Evolutionary conservation across 441 rosid genomes (phyloP).

Genomic region (Arabidopsis lyrata): DNA sequence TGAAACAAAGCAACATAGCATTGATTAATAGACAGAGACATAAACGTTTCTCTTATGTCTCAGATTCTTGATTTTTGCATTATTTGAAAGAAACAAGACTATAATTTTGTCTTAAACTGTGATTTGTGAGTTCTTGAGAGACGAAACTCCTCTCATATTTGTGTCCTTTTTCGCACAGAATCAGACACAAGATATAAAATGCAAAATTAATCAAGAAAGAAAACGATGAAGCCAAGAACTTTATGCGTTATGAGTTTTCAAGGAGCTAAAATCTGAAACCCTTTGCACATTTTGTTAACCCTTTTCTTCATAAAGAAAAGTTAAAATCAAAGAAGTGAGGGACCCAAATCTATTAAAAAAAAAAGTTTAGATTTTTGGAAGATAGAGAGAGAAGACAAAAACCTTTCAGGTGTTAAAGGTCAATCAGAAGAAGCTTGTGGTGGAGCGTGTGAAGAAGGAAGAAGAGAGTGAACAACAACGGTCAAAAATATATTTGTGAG

Average conservation of each 20-base stretch:
- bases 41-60: conserved; percentile 5
- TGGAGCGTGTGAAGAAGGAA: conserved; percentile 18
- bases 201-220: conserved; percentile 23
- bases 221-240: not conserved
- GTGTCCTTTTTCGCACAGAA: conserved; percentile 12
- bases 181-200: not conserved
- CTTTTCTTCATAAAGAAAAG: not conserved
- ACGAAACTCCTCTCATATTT: conserved; percentile 9
- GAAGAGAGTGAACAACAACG: conserved; percentile 37
- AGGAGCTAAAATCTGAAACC: not conserved
- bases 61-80: not conserved
- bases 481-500: conserved; percentile 34
- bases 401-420: conserved; percentile 36
- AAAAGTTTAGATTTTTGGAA: conserved; percentile 6
- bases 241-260: conserved; percentile 8
- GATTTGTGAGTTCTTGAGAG: conserved; percentile 4
- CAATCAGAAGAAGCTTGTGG: conserved; percentile 27
- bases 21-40: conserved; percentile 25
- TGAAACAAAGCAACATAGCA: conserved; percentile 10
- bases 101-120: not conserved
- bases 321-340: conserved; percentile 28
- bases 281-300: conserved; percentile 28
- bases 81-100: not conserved
- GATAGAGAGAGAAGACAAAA: conserved; percentile 30
- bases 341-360: conserved; percentile 28